Base-by-base conservation (phyloP, 441 rosid genomes). In the Breynia disticha region DNA sequence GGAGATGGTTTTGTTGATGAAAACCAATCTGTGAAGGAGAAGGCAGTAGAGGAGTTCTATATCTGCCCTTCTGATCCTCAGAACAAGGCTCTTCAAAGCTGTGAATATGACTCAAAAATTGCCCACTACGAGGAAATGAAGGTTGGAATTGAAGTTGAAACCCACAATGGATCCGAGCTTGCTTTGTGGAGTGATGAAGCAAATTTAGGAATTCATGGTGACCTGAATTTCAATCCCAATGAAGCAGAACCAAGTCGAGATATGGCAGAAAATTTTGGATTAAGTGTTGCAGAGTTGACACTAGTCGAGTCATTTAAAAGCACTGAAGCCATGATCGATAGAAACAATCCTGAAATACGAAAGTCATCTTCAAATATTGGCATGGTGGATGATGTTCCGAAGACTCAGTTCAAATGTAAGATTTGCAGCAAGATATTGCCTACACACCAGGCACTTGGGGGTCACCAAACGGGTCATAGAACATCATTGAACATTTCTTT, bases 391-490 rank as follows among this genome's bases (percentile, higher is more conserved):
- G 58, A 60, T 62, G 56, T 57, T 16, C 22, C 11, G 60, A 64
- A 62, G 61, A 64, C 37, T 16, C 56, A 60, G 57, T 79, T 66
- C 68, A 65, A 53, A 55, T 76, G 90, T 61, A 70, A 55, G 68
- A 50, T 70, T 67, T 88, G 87, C 72, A 68, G 60, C 65, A 80
- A 69, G 66, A 62, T 47, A 21, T 77, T 82, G 72, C 54, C 52
- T 39, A 69, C 77, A 46, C 47, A 73, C 50, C 84, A 76, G 69
- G 83, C 93, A 16, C 79, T 80, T 61, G 90, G 87, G 39, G 89
- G 91, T 51, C 91, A 86, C 69, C 78, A 79, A 61, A 78, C 80
- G 50, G 48, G 53, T 50, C 88, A 85, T 55, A 60, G 78, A 56
- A 37, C 57, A 9, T 28, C 42, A 56, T 47, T 10, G 77, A 45